Percentiles rank a stretch among this genome's conserved stretches.
Evolutionary conservation across 2,329 filamentous ascomycete species (phyloP).

Genomic region (Hymenoscyphus occultus): DNA sequence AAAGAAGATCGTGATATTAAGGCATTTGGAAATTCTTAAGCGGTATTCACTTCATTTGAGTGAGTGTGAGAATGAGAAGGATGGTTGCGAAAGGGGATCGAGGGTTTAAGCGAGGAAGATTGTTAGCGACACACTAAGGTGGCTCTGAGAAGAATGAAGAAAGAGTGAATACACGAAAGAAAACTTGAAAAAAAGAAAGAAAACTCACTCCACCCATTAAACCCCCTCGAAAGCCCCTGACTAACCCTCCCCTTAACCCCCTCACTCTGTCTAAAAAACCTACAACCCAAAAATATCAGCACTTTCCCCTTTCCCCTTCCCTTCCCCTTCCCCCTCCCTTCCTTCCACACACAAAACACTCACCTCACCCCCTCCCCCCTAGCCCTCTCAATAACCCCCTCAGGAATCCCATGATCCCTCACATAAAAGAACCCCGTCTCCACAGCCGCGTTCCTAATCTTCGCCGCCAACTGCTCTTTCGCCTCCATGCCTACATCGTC

Average conservation of each 20-base stretch:
- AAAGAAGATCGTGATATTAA: too few species aligned
- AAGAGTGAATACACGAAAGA: too few species aligned
- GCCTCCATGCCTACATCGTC: conserved; percentile 15
- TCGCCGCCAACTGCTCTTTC: conserved; percentile 39
- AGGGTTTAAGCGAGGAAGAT: too few species aligned
- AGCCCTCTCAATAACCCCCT: conserved; percentile 34
- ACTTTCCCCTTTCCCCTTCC: neutral
- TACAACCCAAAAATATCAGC: conserved; percentile 14
- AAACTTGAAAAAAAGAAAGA: neutral
- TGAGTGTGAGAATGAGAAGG: neutral
- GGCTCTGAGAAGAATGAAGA: too few species aligned
- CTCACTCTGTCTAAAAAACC: conserved; percentile 49
- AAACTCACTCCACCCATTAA: conserved; percentile 45
- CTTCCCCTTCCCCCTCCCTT: neutral
- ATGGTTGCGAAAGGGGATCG: too few species aligned
- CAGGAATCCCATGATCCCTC: conserved; percentile 43
- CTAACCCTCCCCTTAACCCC: conserved; percentile 43
- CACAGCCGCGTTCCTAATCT: conserved; percentile 41
- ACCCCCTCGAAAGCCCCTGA: conserved; percentile 40
- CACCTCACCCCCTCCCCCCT: conserved; percentile 32
- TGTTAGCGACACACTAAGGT: too few species aligned
- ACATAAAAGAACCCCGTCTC: conserved; percentile 49
- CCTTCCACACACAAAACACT: conserved; percentile 15
- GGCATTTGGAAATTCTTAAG: too few species aligned
- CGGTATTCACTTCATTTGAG: neutral